Evolutionary conservation across 208 protist genomes (phyloP), one percentile per base, ranked within the genome.

Genomic region (Phytomonas sp.): DNA sequence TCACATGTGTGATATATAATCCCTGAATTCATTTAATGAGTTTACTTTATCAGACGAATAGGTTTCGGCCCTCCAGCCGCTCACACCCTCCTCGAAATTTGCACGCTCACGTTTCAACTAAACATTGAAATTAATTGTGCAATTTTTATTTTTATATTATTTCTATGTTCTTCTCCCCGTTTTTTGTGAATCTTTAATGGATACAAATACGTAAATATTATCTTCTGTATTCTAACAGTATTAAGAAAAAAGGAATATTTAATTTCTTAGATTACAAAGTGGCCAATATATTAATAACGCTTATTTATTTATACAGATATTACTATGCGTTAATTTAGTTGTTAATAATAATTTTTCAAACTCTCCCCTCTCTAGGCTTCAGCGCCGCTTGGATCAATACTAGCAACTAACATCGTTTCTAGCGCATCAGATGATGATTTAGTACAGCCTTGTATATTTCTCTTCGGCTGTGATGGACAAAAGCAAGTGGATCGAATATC

Each of bases 401-500:
- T 19, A 56, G 45, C 26, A 56, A 23, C 23, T 26, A 56, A 56
- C 45, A 56, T 56, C 45, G 11, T 56, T 56, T 56, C 45, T 56
- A 56, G 45, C 45, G 19, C 23, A 16, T 56, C 45, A 56, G 45
- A 56, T 56, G 45, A 56, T 26, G 45, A 56, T 56, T 56, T 56
- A 56, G 45, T 56, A 56, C 45, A 56, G 45, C 16, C 23, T 26
- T 19, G 19, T 19, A 56, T 11, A 1, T 56, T 56, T 56, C 66
- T 16, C n/a, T 26, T 29, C 14, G 5, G 8, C 8, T 32, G 26
- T 5, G 37, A 14, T 29, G 26, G 31, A 78, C 10, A 56, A 26
- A 5, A 19, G 45, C 19, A 56, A 26, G 45, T 26, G 16, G 45
- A 56, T 30, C 84, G 84, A 1, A 72, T 81, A 60, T 96, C 88